Conservation (phyloP, 306 rosid genomes). For the Hylodesmum podocarpum region DNA sequence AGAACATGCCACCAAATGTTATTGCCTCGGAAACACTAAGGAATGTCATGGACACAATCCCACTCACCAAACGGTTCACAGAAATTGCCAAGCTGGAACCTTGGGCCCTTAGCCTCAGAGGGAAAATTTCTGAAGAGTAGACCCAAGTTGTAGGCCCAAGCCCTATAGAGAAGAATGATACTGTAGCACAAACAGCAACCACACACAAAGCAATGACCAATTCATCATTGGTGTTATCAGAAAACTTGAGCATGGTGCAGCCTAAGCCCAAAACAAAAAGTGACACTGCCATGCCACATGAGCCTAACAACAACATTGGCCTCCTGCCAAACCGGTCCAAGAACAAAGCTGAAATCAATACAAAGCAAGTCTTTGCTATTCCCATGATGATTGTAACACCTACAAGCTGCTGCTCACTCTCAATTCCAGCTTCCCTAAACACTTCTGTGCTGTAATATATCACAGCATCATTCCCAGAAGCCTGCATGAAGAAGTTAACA, state of each 20-base stretch:
- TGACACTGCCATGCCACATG: slow-evolving; percentile 58
- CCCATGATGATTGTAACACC: slow-evolving; percentile 78
- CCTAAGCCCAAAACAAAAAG: slow-evolving; percentile 61
- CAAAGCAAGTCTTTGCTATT: slow-evolving; percentile 56
- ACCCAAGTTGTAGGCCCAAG: slow-evolving; percentile 92
- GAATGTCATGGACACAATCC: slow-evolving; percentile 68
- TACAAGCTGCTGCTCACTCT: slow-evolving; percentile 45
- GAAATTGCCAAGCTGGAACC: slow-evolving; percentile 67
- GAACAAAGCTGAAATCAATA: slow-evolving; percentile 53
- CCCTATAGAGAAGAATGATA: slow-evolving; percentile 83
- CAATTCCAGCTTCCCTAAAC: slow-evolving; percentile 71
- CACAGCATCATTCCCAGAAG: slow-evolving; percentile 94
- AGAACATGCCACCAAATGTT: slow-evolving; percentile 70
- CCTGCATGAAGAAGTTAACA: slow-evolving; percentile 89
- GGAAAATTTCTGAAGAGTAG: slow-evolving; percentile 75
- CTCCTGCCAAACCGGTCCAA: slow-evolving; percentile 74
- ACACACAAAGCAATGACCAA: slow-evolving; percentile 63
- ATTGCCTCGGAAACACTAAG: slow-evolving; percentile 55
- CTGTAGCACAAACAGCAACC: slow-evolving; percentile 57
- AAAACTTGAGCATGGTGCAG: slow-evolving; percentile 45
- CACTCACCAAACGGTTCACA: slow-evolving; percentile 76
- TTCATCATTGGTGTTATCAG: slow-evolving; percentile 24
- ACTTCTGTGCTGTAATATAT: slow-evolving; percentile 76
- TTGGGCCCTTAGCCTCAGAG: slow-evolving; percentile 69
- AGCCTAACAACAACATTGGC: slow-evolving; percentile 70